These are phyloP conservation scores for Margaritispora aquatica DNA, from an alignment of 495 filamentous ascomycete genomes.

Conservation along the genomic window DNA sequence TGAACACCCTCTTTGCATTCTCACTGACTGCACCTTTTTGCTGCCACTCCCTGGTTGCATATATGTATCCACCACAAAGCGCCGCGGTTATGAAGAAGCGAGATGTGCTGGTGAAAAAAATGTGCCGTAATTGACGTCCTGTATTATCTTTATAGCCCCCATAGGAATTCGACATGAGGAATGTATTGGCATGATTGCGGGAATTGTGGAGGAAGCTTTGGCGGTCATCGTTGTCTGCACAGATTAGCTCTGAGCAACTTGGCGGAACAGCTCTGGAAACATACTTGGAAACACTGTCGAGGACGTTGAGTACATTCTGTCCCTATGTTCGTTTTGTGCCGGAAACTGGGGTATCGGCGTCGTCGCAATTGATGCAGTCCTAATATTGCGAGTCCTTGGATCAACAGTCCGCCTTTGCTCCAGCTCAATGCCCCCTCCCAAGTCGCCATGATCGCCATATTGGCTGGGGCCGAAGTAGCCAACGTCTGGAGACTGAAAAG, in stretches of 20 bases:
- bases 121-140: slow-evolving; percentile 18
- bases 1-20: slow-evolving; percentile 18
- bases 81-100: slow-evolving; percentile 19
- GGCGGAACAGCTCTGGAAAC: background rate
- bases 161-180: slow-evolving; percentile 8
- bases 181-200: slow-evolving; percentile 13
- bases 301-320: background rate
- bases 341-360: background rate
- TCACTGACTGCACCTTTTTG: slow-evolving; percentile 10
- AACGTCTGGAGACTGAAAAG: background rate
- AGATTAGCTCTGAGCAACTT: background rate
- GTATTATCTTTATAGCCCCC: slow-evolving; percentile 17
- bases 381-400: background rate
- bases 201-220: slow-evolving; percentile 17
- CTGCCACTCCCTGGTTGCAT: slow-evolving; percentile 9
- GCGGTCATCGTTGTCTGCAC: background rate
- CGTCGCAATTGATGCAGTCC: background rate
- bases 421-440: background rate
- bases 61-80: slow-evolving; percentile 13
- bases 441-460: background rate
- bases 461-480: background rate
- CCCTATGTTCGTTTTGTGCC: background rate
- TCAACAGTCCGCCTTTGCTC: background rate
- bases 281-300: background rate
- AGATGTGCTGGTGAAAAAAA: slow-evolving; percentile 15